Evolutionary conservation across 2,329 filamentous ascomycete species (phyloP).

Genomic region (Penicillium sp.): DNA sequence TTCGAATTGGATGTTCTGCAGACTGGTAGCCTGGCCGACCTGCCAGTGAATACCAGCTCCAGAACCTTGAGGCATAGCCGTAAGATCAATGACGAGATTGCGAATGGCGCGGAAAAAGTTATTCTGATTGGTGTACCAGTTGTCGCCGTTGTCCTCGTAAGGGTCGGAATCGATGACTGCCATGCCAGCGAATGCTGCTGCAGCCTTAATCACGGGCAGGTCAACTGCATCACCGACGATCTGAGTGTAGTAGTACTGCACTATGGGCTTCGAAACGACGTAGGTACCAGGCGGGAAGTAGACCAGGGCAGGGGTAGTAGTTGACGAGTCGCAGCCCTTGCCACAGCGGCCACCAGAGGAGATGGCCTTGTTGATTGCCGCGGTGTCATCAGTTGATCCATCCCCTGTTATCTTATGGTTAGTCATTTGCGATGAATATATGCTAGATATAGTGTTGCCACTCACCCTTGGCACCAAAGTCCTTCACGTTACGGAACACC

Average conservation of each 20-base stretch:
- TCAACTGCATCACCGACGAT: constrained; percentile 79
- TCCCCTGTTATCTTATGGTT: constrained; percentile 55
- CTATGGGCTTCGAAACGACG: constrained; percentile 75
- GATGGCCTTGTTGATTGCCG: constrained; percentile 84
- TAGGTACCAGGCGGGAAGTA: constrained; percentile 94
- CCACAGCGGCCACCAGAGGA: constrained; percentile 80
- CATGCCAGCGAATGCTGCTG: constrained; percentile 77
- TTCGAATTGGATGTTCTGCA: constrained; percentile 82
- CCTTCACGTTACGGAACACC: constrained; percentile 77
- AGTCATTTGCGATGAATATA: background rate
- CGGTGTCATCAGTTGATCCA: constrained; percentile 79
- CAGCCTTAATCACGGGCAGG: constrained; percentile 76
- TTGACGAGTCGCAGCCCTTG: constrained; percentile 79
- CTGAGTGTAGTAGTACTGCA: constrained; percentile 92
- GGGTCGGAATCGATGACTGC: constrained; percentile 89
- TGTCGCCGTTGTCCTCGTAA: constrained; percentile 70
- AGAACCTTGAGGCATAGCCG: constrained; percentile 62
- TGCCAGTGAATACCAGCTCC: constrained; percentile 84
- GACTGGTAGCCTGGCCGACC: constrained; percentile 79
- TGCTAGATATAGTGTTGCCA: background rate
- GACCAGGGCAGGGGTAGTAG: constrained; percentile 81
- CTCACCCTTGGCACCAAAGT: constrained; percentile 74
- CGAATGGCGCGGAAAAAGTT: constrained; percentile 85
- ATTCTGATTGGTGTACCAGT: constrained; percentile 80
- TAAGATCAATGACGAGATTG: constrained; percentile 81